These are phyloP conservation scores for Mrakiaceae sp. DNA, from an alignment of 1,284 basidiomycete genomes.

Conservation along the genomic window DNA sequence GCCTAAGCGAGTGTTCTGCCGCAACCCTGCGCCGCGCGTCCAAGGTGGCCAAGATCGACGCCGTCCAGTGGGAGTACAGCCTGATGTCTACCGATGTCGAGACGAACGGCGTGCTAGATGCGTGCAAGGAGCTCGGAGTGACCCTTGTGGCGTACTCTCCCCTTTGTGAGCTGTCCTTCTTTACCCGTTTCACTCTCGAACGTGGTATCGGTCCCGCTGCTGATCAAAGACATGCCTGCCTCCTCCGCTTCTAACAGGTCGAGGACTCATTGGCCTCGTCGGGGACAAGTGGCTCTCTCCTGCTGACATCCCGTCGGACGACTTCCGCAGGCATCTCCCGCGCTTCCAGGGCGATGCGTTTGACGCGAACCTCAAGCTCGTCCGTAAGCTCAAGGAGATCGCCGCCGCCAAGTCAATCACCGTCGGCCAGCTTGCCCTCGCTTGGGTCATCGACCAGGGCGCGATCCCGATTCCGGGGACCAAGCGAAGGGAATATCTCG, in stretches of 20 bases:
- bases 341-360: constrained; percentile 31
- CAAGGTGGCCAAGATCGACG: constrained; percentile 21
- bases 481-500: constrained; percentile 24
- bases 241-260: background rate
- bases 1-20: constrained; percentile 45
- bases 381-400: constrained; percentile 24
- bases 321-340: constrained; percentile 28
- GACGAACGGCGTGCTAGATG: constrained; percentile 33
- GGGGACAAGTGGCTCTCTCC: background rate
- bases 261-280: constrained; percentile 1
- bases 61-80: constrained; percentile 35
- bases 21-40: constrained; percentile 52
- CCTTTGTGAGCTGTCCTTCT: constrained; percentile 20
- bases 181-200: background rate
- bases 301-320: constrained; percentile 28
- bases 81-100: constrained; percentile 37
- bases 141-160: constrained; percentile 26
- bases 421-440: constrained; percentile 34
- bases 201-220: too few species aligned
- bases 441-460: constrained; percentile 37
- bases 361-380: constrained; percentile 29
- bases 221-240: too few species aligned
- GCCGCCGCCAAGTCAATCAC: constrained; percentile 31
- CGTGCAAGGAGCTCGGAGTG: constrained; percentile 19
- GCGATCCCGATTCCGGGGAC: constrained; percentile 36